A percentile compares a stretch with the other conserved stretches of the same genome.
Conservation (phyloP, 2,329 filamentous ascomycete genomes). For the Aspergillus vadensis region DNA sequence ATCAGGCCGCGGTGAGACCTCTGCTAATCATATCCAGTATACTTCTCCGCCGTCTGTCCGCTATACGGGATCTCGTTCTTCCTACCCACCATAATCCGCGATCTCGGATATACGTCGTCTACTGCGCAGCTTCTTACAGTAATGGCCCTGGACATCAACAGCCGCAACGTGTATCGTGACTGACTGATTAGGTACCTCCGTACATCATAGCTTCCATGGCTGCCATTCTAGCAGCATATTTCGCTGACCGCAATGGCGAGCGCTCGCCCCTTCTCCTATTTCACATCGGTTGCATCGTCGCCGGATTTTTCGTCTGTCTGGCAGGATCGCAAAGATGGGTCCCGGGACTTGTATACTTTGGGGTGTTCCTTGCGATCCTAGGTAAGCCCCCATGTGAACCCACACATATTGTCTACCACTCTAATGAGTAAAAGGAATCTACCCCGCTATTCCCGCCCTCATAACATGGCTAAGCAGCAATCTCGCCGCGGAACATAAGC, state of each 20-base stretch:
- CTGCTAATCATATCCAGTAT: slow-evolving; percentile 30
- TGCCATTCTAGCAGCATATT: slow-evolving; percentile 51
- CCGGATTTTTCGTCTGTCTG: slow-evolving; percentile 58
- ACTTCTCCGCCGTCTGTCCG: slow-evolving; percentile 46
- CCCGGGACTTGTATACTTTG: slow-evolving; percentile 50
- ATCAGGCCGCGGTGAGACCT: background rate
- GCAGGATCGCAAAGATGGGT: slow-evolving; percentile 32
- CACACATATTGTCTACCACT: too few relatives aligned
- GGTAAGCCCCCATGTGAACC: slow-evolving; percentile 31
- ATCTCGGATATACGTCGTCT: slow-evolving; percentile 42
- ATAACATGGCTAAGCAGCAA: slow-evolving; percentile 63
- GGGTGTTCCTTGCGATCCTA: slow-evolving; percentile 50
- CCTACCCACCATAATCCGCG: slow-evolving; percentile 45
- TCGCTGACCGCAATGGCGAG: slow-evolving; percentile 60
- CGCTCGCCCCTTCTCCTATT: slow-evolving; percentile 58
- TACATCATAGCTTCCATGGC: slow-evolving; percentile 44
- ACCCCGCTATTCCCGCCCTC: slow-evolving; percentile 49
- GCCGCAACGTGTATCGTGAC: background rate
- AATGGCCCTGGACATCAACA: slow-evolving; percentile 18
- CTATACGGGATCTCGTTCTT: slow-evolving; percentile 47
- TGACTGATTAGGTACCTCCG: background rate
- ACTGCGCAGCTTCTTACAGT: slow-evolving; percentile 46
- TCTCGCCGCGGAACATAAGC: slow-evolving; percentile 57
- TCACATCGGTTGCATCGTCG: slow-evolving; percentile 55
- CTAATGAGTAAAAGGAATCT: slow-evolving; percentile 39